Base-by-base conservation (phyloP, 2,329 filamentous ascomycete genomes). In the Nigrograna mackinnonii region DNA sequence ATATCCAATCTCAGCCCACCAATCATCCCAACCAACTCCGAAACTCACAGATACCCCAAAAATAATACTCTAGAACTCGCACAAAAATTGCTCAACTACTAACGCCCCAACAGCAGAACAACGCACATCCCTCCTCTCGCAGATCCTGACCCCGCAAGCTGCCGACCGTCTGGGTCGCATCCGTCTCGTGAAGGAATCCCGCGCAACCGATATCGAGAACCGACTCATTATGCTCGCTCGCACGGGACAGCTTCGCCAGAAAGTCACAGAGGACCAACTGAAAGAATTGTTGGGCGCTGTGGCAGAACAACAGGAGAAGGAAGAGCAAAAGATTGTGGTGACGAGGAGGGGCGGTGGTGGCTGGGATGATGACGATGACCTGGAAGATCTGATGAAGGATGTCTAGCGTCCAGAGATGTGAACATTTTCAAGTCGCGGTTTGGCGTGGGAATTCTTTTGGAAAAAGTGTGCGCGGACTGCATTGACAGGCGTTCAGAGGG, bases 101-200 rank as follows among this genome's bases (percentile, higher is more conserved):
- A 20, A 40, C 26, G 19, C 36, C 16, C 14, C 14, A 22, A 39
- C 37, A 35, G 40, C 82, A 52, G 88, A 92, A 67, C 85, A 86
- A 28, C 87, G 90, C 46, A 76, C 84, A 59, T 79, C 82, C 46
- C 87, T 96, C 57, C 85, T 99, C 49, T 82, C 81, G 57, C 94
- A 97, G 72, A 97, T 99, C 75, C 89, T 99, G 49, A 86, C 91
- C 60, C 94, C 94, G 54, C 90, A 92, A 64, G 94, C 94, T 14
- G 88, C 90, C 47, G 94, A 99, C 74, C 88, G 94, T 12, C 81
- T 99, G 1, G 90, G 89, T 43, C 89, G 94, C 54, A 97, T 99
- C 73, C 87, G 92, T 22, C 84, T 99, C 47, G 94, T 99, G 64
- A 97, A 97, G 74, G 90, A 91, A 67, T 85, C 86, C 57, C 89